Evolutionary conservation across 352 stramenopile genomes (phyloP), one percentile per base, ranked within the genome.

Genomic region (Globisporangium takayamanum): DNA sequence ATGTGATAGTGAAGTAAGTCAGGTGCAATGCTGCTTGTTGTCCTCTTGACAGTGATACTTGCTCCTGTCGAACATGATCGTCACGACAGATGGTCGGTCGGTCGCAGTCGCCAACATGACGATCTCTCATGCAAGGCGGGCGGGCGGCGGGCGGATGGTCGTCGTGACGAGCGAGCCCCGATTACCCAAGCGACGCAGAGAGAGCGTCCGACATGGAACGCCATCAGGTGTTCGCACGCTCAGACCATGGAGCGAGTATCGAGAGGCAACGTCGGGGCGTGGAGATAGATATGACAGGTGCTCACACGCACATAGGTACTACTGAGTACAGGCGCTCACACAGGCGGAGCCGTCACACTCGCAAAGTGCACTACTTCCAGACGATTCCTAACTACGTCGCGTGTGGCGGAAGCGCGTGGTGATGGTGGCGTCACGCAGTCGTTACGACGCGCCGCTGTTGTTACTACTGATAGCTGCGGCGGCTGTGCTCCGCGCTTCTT

Each of bases 401-500:
- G 41, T 10, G 14, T 18, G 2, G 12, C 12, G 12, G 4, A 44
- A 5, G 39, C 39, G 5, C 39, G 15, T 46, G 41, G 15, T 39
- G 22, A 10, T 39, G 33, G 22, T 28, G 55, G 4, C 16, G 10
- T 12, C 49, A 20, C 28, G 28, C 28, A 5, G 28, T 25, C 20
- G 42, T 14, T 48, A 25, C 3, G 46, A 14, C 11, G 28, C 11
- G 22, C 45, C 37, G 15, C 15, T 62, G 56, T 7, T 49, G 22
- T 22, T 44, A 16, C n/a, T 53, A 16, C 16, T 45, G 10, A 2
- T 12, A 12, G 33, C 33, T 5, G 33, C 33, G 11, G 36, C 28
- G 62, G 49, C 18, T 65, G 42, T 5, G 10, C 33, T 22, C 2
- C 53, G n/a, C 25, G 59, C 45, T 48, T 85, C 70, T 62, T 88